phyloP scores from a whole-genome alignment of 768 basidiomycete genomes.

The Psilocybe tampanensis region DNA sequence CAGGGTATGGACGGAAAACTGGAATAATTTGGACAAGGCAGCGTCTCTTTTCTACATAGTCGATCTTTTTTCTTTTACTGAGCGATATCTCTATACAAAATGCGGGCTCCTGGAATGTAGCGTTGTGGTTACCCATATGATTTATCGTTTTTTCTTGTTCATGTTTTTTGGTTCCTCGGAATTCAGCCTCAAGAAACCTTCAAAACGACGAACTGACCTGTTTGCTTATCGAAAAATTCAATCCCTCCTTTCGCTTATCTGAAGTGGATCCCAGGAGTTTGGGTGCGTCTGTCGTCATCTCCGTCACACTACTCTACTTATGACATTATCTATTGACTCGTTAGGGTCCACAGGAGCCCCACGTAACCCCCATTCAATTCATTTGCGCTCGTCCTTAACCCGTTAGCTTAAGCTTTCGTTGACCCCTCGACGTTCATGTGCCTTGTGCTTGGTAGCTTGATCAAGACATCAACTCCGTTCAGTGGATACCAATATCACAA shows the following conservation, averaged over 20 bases:
- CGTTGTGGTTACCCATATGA: neutral
- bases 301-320: neutral
- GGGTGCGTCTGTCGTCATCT: neutral
- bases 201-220: no score
- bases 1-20: conserved; percentile 71
- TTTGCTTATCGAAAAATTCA: no score
- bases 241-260: neutral
- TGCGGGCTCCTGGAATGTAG: neutral
- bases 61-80: neutral
- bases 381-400: no score
- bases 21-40: conserved; percentile 27
- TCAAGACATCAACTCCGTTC: no score
- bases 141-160: neutral
- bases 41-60: neutral
- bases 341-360: no score
- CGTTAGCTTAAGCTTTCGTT: no score
- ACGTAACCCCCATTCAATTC: no score
- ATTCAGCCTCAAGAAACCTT: no score
- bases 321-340: no score
- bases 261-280: neutral
- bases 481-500: no score
- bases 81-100: conserved; percentile 3
- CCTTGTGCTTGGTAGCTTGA: no score
- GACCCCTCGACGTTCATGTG: no score
- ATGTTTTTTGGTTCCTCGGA: neutral